Base-by-base conservation (phyloP, 805 yeast species). In the Tetrapisispora taiwanensis region DNA sequence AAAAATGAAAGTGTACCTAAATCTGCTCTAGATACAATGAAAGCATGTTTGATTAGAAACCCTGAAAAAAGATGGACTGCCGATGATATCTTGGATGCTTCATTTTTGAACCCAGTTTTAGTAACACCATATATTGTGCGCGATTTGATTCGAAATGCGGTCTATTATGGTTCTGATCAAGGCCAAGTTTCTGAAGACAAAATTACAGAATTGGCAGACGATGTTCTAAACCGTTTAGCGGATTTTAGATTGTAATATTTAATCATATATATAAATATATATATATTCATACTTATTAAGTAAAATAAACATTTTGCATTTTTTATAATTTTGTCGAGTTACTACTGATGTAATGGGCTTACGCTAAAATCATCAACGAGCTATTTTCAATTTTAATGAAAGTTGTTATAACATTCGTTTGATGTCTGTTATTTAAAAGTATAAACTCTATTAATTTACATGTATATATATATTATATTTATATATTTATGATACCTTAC, bases 141-240 rank as follows among this genome's bases (percentile, higher is more conserved):
- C 44, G 89, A 82, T 52, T 66, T 88, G 52, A 81, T 86, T 26
- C 79, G 76, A 45, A 81, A 79, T 65, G 88, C 95, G 3, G 82
- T 87, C 20, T 73, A 75, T 47, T 85, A 76, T 63, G 96, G 95
- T 15, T 72, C 62, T 46, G 66, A 70, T 53, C 68, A 68, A 53
- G 63, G 66, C 50, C 69, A 65, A 52, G 56, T 65, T 2, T 59
- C 69, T 31, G 66, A 63, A 24, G 67, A 68, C 20, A 75, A 71
- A 47, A 64, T 76, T 28, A 71, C 70, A 39, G 65, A 67, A 20
- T 57, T 77, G 43, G 73, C 78, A 3, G 71, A 71, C 38, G 79
- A 76, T 50, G 84, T 81, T 35, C 73, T 85, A 75, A 70, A 67
- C 47, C 72, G 75, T 52, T 44, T 61, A 47, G 50, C 52, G 35